phyloP scores from a whole-genome alignment of 108 stramenopile species.

The Stephanodiscus triporus region DNA sequence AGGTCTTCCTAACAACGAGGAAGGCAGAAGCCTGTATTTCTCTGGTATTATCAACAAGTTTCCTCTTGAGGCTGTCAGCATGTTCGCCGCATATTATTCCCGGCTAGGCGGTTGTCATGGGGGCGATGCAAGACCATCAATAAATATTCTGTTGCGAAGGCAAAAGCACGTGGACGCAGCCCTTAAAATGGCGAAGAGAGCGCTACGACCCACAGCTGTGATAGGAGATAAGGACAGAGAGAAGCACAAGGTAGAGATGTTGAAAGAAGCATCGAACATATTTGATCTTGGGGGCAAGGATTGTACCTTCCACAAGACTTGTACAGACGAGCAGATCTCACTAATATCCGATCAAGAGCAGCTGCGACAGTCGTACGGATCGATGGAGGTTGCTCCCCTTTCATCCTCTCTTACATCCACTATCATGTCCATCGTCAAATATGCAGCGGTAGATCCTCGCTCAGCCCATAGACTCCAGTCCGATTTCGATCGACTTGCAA shows the following conservation, averaged over 20 bases:
- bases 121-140: conserved; percentile 55
- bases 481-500: conserved; percentile 83
- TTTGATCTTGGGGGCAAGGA: conserved; percentile 79
- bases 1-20: conserved; percentile 38
- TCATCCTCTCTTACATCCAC: conserved; percentile 72
- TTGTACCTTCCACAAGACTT: conserved; percentile 72
- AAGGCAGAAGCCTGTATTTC: conserved; percentile 51
- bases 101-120: conserved; percentile 21
- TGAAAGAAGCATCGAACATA: conserved; percentile 73
- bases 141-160: conserved; percentile 60
- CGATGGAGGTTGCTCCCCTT: conserved; percentile 67
- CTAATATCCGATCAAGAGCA: conserved; percentile 78
- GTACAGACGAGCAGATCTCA: conserved; percentile 79
- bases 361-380: conserved; percentile 60
- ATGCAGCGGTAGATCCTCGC: conserved; percentile 66
- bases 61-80: conserved; percentile 73
- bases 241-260: conserved; percentile 17
- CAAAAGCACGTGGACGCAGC: conserved; percentile 70
- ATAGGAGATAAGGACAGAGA: conserved; percentile 28
- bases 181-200: conserved; percentile 58
- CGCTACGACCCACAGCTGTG: conserved; percentile 45
- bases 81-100: conserved; percentile 53
- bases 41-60: conserved; percentile 71
- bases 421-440: conserved; percentile 64
- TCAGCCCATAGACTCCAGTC: conserved; percentile 69